These are phyloP conservation scores for Bjerkandera adusta DNA, from an alignment of 1,284 basidiomycete genomes.

Conservation along the genomic window DNA sequence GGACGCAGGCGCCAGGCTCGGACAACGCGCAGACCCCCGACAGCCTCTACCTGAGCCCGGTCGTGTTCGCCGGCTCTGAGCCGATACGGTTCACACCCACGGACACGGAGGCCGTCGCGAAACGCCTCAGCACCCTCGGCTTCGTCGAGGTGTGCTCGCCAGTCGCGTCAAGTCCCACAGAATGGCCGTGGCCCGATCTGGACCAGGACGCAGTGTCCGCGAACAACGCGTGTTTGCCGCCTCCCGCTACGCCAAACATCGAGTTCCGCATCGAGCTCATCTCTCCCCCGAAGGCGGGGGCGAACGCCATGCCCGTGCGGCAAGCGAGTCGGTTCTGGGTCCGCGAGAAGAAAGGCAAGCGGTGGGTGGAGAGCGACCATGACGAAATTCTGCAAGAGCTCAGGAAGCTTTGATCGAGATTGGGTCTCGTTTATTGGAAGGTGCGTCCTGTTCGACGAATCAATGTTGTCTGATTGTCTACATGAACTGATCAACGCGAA, in stretches of 20 bases:
- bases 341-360: slow-evolving; percentile 18
- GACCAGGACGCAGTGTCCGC: not conserved
- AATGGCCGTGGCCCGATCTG: not conserved
- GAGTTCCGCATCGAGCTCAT: slow-evolving; percentile 12
- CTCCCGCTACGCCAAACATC: not conserved
- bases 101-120: slow-evolving; percentile 13
- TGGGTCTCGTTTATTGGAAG: too few relatives aligned
- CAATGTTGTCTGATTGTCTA: too few relatives aligned
- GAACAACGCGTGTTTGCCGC: too few relatives aligned
- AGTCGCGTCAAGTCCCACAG: not conserved
- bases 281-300: not conserved
- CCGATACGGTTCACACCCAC: not conserved
- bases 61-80: slow-evolving; percentile 10
- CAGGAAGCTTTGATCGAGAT: slow-evolving; percentile 11
- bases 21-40: not conserved
- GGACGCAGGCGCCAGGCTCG: too few relatives aligned
- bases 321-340: slow-evolving; percentile 16
- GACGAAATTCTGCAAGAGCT: slow-evolving; percentile 13
- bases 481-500: too few relatives aligned
- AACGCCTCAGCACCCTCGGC: slow-evolving; percentile 14
- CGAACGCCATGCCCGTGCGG: not conserved
- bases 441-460: too few relatives aligned
- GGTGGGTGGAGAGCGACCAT: slow-evolving; percentile 17
- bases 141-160: slow-evolving; percentile 13
- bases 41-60: slow-evolving; percentile 8